These are phyloP conservation scores for Vitis rupestris DNA, from an alignment of 164 flowering plant genomes.

Conservation along the genomic window DNA sequence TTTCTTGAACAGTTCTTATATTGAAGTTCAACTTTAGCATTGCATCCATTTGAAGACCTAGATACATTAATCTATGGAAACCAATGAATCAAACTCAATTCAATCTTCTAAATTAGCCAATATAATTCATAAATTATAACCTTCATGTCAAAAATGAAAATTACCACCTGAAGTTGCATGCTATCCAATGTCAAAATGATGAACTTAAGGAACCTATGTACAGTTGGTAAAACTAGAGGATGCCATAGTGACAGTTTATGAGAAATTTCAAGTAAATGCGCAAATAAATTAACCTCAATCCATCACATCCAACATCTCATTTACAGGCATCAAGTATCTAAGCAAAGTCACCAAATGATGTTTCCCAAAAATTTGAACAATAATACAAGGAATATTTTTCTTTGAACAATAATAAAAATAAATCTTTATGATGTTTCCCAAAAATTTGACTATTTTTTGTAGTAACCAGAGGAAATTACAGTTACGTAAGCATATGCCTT, in stretches of 20 bases:
- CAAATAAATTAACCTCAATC: no score
- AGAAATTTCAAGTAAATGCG: background rate
- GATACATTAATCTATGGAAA: constrained; percentile 33
- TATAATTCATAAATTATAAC: background rate
- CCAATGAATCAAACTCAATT: background rate
- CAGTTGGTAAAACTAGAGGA: constrained; percentile 10
- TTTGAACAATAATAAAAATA: no score
- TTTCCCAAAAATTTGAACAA: no score
- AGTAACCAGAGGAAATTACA: no score
- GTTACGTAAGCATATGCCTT: no score
- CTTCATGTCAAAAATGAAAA: background rate
- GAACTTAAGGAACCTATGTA: constrained; percentile 21
- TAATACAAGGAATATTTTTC: background rate
- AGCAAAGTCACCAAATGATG: background rate
- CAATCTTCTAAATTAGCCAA: background rate
- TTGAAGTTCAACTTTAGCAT: constrained; percentile 33
- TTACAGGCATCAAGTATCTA: background rate
- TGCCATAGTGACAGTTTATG: constrained; percentile 6
- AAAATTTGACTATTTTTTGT: no score
- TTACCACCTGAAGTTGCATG: constrained; percentile 35
- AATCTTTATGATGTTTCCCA: no score
- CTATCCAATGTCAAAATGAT: constrained; percentile 36
- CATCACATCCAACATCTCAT: background rate
- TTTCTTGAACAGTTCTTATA: constrained; percentile 32
- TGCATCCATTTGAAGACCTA: constrained; percentile 26